Evolutionary conservation across 2,329 filamentous ascomycete species (phyloP), one percentile per base, ranked within the genome.

Genomic region (Bipolaris bicolor): DNA sequence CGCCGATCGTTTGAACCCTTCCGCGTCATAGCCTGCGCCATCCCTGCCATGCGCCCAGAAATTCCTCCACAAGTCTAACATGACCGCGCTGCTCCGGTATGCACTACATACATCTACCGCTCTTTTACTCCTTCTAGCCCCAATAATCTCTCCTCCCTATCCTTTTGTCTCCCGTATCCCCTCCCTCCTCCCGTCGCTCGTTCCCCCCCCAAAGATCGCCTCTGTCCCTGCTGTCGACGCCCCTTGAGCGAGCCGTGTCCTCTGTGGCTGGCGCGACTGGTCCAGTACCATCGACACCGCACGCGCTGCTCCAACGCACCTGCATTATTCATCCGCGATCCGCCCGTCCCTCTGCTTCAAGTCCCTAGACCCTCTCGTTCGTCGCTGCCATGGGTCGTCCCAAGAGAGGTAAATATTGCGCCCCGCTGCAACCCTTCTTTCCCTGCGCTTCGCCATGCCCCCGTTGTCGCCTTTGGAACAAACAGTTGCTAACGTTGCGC

Each of bases 371-470:
- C 55, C 60, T 55, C 54, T 52, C 61, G 58, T 58, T 57, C 47
- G 60, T 63, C 50, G 63, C 64, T 55, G 33, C 62, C 66, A 76
- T 76, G 73, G 72, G 67, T 45, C 73, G 73, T 56, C 62, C 73
- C 24, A 74, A 73, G 55, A 71, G 73, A 74, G 73, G 73, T 76
- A 74, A 67, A 63, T 64, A 57, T 51, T 58, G 59, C 58, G 34
- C 46, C 54, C 34, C 55, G 48, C 37, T 20, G 18, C 39, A 43
- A 54, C 52, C 36, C 52, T 36, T 48, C n/a, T 26, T 57, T 49
- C 18, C 52, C 44, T 49, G 51, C 45, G 61, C 57, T 48, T 45
- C 45, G 51, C 33, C 39, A 44, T 52, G 41, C 56, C 51, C 43
- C 40, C 49, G 18, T 40, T 49, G 47, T 46, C 57, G 56, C 53